Base-by-base conservation (phyloP, 306 rosid species). In the Castanea crenata region DNA sequence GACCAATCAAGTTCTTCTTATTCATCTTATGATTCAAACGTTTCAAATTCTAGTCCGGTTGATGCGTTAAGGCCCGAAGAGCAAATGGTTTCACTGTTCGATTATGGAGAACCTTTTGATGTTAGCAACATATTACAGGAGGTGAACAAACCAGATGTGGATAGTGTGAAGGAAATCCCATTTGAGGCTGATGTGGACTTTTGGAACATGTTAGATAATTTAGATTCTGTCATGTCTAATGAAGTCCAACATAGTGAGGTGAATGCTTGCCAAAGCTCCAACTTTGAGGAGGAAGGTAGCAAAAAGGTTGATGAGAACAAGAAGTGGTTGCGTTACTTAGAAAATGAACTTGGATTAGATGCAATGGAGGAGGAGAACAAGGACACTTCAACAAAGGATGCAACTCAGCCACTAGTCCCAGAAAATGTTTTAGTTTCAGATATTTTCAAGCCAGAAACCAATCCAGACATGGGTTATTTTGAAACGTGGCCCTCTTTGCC, bases 141-240 rank as follows among this genome's bases (percentile, higher is more conserved):
- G 74, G 81, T 85, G 52, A 78, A 88, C 55, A 81, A 79, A 46
- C 86, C 87, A 83, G 10, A 72, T 54, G 8, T 54, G 56, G 55
- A 76, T 70, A 32, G 34, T 23, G 51, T 79, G n/a, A 8, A 75
- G 57, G 84, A 80, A 31, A 69, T 85, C 64, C 92, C 92, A 18
- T 84, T 86, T 67, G 93, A 85, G 73, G 46, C 81, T 25, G 96
- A 90, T 73, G n/a, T 32, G 70, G 93, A 87, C 13, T 88, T 95
- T 80, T 95, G 98, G 99, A 74, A 84, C 80, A 57, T 87, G 78
- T 67, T 94, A 14, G 97, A 88, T 38, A 85, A 73, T 74, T 55
- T 86, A 27, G 83, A 44, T 32, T 14, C 85, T 9, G 52, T 69
- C 18, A 74, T 79, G 49, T 72, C 86, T 57, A 85, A 78, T 71